Percentiles rank a stretch among this genome's conserved stretches.
Evolutionary conservation across 2,329 filamentous ascomycete genomes (phyloP).

Genomic region (Juglanconis juglandina): DNA sequence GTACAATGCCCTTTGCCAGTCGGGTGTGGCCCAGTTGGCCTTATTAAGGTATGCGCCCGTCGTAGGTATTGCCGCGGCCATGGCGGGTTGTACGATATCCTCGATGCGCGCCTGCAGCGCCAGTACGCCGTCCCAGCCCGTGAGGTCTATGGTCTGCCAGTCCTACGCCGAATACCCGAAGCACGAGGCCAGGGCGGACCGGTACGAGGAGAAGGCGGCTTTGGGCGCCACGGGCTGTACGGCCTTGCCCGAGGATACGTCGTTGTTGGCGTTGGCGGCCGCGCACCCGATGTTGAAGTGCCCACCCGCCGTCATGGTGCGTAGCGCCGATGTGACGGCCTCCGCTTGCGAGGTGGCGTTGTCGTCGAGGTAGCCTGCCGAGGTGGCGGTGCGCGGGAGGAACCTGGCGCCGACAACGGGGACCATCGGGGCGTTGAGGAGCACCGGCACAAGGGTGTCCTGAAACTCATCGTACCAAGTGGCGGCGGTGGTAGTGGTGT

Average conservation of each 20-base stretch:
- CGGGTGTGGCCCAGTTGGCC: neutral
- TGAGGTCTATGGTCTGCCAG: neutral
- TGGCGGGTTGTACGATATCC: neutral
- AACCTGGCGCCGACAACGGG: neutral
- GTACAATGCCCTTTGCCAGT: constrained; percentile 20
- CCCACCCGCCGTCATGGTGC: neutral
- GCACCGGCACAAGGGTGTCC: too few species aligned
- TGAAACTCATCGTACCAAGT: too few species aligned
- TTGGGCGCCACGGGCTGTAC: neutral
- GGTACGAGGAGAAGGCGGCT: neutral
- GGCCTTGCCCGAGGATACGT: neutral
- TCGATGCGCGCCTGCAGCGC: neutral
- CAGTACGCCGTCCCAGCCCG: neutral
- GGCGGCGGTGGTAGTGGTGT: too few species aligned
- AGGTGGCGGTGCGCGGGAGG: neutral
- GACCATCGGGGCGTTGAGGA: too few species aligned
- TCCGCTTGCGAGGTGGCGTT: neutral
- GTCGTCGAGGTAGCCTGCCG: neutral
- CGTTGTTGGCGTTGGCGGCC: neutral
- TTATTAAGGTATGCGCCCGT: constrained; percentile 1
- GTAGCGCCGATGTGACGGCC: neutral
- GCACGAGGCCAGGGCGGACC: neutral
- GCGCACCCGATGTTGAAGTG: neutral
- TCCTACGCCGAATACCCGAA: neutral
- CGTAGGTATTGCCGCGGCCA: neutral